Conservation (phyloP, 441 rosid genomes). For the Populus tomentosa region DNA sequence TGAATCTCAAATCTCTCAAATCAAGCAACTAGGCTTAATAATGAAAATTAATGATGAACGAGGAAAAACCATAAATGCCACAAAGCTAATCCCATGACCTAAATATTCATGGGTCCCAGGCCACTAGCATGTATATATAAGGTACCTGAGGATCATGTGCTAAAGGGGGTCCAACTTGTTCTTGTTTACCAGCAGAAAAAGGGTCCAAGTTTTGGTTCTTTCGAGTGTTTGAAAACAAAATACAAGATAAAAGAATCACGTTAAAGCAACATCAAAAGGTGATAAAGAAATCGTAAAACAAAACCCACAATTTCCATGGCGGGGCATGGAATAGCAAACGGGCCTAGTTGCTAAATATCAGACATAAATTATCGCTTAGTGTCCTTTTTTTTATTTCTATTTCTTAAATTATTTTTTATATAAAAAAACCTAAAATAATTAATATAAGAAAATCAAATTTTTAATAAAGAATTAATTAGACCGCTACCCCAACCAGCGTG, state of each 20-base stretch:
- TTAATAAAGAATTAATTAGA: too few species aligned
- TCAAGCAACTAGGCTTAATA: background rate
- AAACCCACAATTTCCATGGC: background rate
- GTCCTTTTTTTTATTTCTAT: background rate
- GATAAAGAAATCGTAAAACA: background rate
- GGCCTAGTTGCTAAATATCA: background rate
- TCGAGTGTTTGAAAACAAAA: background rate
- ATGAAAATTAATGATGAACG: too few species aligned
- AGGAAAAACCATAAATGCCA: background rate
- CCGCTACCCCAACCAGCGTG: too few species aligned
- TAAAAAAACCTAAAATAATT: too few species aligned
- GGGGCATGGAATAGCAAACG: background rate
- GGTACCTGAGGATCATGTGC: conserved; percentile 13
- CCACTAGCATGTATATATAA: background rate
- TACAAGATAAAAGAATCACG: conserved; percentile 17
- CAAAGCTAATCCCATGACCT: background rate
- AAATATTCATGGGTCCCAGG: background rate
- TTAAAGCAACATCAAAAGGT: conserved; percentile 10
- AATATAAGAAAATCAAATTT: too few species aligned
- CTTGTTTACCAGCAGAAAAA: background rate
- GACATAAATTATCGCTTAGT: too few species aligned
- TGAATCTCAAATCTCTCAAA: background rate
- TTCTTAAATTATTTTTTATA: too few species aligned
- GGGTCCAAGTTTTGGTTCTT: background rate
- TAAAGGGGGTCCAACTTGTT: conserved; percentile 5